Base-by-base conservation (phyloP, 2,329 filamentous ascomycete species). In the Botrytis fabae region DNA sequence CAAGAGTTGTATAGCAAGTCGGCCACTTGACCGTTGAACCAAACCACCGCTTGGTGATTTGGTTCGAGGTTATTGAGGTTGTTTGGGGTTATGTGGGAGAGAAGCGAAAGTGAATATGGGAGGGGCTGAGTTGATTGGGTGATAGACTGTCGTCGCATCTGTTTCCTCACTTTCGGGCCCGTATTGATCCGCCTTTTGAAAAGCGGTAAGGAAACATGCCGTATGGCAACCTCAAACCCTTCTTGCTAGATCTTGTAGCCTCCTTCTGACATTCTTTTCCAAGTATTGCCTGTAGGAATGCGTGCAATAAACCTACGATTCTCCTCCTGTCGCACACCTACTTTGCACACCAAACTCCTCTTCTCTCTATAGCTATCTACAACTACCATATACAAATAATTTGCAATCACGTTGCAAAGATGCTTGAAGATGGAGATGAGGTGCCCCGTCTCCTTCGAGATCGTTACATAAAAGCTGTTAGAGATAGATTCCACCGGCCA, bases 391-490 rank as follows among this genome's bases (percentile, higher is more conserved):
- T 0, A 42, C 10, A 25, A 57, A 57, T 2, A 25, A 5, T 5
- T 20, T 40, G 25, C 46, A 40, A 0, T 28, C 25, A 1, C 9
- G 4, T 57, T 57, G 16, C 20, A 6, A 57, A 32, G 9, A 69
- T 69, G 65, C 7, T 48, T 32, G 38, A 22, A 42, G 18, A 25
- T n/a, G 48, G n/a, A 42, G 38, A 57, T 18, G 35, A 16, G 12
- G 48, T 69, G 9, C 65, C 65, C 4, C 38, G 38, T 69, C 38
- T 42, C 3, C 65, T 57, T 57, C 65, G 65, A 25, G 65, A 69
- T 69, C 65, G 65, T 32, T 54, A 59, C 12, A 60, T 63, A 38
- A 63, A 70, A 25, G 51, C 59, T 16, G 68, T 70, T 8, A 62
- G 28, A 40, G 68, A 70, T 18, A 48, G 16, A 38, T 63, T 70